phyloP scores from a whole-genome alignment of 768 basidiomycete genomes.

The Agrocybe chaxingu region DNA sequence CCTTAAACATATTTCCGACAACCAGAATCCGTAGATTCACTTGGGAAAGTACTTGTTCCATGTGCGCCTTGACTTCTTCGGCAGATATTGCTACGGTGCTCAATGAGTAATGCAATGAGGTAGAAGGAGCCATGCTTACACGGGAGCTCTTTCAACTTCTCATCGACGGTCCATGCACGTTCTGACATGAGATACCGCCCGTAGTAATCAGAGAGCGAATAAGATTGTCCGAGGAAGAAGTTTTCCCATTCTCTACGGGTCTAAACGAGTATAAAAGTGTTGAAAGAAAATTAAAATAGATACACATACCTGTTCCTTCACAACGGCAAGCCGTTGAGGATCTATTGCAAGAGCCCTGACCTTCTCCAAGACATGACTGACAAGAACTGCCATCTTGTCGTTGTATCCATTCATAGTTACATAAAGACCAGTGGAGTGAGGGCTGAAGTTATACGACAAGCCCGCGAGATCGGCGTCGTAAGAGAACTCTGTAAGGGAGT shows the following conservation, averaged over 20 bases:
- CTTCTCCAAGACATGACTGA: slow-evolving; percentile 67
- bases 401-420: slow-evolving; percentile 83
- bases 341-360: slow-evolving; percentile 62
- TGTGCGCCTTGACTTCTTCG: slow-evolving; percentile 67
- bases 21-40: slow-evolving; percentile 72
- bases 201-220: slow-evolving; percentile 76
- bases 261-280: slow-evolving; percentile 31
- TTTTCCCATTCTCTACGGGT: slow-evolving; percentile 79
- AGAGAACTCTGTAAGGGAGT: slow-evolving; percentile 84
- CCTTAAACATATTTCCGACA: slow-evolving; percentile 80
- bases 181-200: slow-evolving; percentile 68
- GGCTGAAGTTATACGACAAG: slow-evolving; percentile 65
- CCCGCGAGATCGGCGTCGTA: slow-evolving; percentile 95
- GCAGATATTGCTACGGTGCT: slow-evolving; percentile 60
- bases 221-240: slow-evolving; percentile 83
- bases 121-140: slow-evolving; percentile 41
- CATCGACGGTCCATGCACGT: slow-evolving; percentile 71
- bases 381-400: slow-evolving; percentile 80
- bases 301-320: slow-evolving; percentile 74
- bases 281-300: neutral
- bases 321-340: slow-evolving; percentile 70
- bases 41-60: slow-evolving; percentile 53
- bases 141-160: slow-evolving; percentile 72
- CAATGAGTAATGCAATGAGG: neutral
- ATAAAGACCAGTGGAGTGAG: slow-evolving; percentile 62